Conservation (phyloP, 1,139 yeast genomes). For the Diutina ranongensis region DNA sequence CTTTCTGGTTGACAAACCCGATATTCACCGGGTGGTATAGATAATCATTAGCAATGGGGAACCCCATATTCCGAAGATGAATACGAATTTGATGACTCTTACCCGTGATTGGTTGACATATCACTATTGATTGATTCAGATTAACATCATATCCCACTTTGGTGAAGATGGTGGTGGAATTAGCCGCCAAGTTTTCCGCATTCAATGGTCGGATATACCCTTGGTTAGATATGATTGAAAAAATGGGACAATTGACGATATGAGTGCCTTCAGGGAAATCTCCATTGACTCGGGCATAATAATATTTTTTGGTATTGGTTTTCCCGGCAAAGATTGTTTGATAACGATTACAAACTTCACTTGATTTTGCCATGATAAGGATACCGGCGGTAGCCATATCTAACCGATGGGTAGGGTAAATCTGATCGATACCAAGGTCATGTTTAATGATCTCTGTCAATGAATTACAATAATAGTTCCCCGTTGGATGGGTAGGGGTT, state of each 20-base stretch:
- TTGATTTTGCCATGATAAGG: conserved; percentile 34
- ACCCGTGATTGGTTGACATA: conserved; percentile 62
- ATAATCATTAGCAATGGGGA: conserved; percentile 61
- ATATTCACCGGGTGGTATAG: conserved; percentile 22
- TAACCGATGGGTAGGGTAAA: conserved; percentile 56
- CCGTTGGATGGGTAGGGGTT: conserved; percentile 73
- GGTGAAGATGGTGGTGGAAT: conserved; percentile 25
- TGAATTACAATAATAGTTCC: conserved; percentile 49
- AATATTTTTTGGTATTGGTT: conserved; percentile 24
- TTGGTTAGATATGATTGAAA: conserved; percentile 14
- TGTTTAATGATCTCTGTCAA: conserved; percentile 45
- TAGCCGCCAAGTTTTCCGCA: conserved; percentile 16
- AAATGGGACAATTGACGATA: conserved; percentile 24
- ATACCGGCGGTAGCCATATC: conserved; percentile 73
- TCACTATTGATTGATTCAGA: conserved; percentile 41
- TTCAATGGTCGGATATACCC: conserved; percentile 26
- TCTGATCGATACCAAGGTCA: conserved; percentile 18
- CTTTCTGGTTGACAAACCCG: background rate
- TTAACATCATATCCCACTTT: conserved; percentile 15
- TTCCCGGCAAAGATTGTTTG: conserved; percentile 26
- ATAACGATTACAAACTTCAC: conserved; percentile 10
- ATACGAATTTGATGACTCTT: conserved; percentile 72
- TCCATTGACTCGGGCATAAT: conserved; percentile 45
- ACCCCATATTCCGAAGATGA: conserved; percentile 53
- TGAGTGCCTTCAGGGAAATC: conserved; percentile 30